Conservation (phyloP, 768 basidiomycete genomes). For the Symmetrospora coprosmae region DNA sequence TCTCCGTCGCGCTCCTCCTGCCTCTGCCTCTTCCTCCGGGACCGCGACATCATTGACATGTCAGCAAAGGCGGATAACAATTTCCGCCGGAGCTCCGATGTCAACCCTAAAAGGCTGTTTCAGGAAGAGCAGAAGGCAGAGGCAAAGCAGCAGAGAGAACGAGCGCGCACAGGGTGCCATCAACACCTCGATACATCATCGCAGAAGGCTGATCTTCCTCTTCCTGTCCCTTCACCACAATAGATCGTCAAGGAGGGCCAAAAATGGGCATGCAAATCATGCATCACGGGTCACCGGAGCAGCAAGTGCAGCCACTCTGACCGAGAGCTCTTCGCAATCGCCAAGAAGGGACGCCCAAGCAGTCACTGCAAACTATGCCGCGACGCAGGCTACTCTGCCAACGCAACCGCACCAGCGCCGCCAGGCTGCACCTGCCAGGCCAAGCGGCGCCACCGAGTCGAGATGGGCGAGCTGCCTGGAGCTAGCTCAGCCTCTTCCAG, state of each 20-base stretch:
- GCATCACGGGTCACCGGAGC: slow-evolving; percentile 19
- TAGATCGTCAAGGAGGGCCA: slow-evolving; percentile 9
- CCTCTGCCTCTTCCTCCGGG: too few relatives aligned
- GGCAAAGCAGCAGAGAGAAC: slow-evolving; percentile 29
- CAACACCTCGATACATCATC: too few relatives aligned
- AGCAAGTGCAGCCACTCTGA: slow-evolving; percentile 17
- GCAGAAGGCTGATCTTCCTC: too few relatives aligned
- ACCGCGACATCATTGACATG: too few relatives aligned
- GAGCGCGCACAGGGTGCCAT: background rate
- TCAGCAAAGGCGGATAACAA: background rate
- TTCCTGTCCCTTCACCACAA: background rate
- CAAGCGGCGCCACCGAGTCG: too few relatives aligned
- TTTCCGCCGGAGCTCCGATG: background rate
- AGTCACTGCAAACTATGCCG: slow-evolving; percentile 14
- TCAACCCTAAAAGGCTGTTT: background rate
- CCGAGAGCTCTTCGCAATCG: slow-evolving; percentile 18
- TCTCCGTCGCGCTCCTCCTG: too few relatives aligned
- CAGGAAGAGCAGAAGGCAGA: slow-evolving; percentile 32
- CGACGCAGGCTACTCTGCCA: too few relatives aligned
- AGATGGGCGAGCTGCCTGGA: too few relatives aligned
- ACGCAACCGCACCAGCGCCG: too few relatives aligned
- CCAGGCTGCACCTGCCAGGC: too few relatives aligned
- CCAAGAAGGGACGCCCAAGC: slow-evolving; percentile 18
- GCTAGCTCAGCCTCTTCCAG: too few relatives aligned
- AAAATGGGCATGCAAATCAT: slow-evolving; percentile 8